Base-by-base conservation (phyloP, 1,139 yeast species). In the Maudiozyma humilis region DNA sequence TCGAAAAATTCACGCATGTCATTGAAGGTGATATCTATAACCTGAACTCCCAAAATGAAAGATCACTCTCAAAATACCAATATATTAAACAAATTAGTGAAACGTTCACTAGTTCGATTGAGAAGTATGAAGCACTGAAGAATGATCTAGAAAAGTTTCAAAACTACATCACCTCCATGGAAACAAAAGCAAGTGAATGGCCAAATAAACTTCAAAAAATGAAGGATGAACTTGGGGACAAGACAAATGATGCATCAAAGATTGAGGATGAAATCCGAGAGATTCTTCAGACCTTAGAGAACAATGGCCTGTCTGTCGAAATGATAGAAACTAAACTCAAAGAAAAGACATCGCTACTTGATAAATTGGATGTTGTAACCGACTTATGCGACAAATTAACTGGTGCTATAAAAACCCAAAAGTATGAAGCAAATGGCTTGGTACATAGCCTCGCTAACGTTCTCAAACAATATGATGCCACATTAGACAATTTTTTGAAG, bases 141-240 rank as follows among this genome's bases (percentile, higher is more conserved):
- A 76, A 78, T 47, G 96, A 88, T 63, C 69, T 82, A 37, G 67
- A 70, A 39, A 83, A 83, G 59, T 83, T 85, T 58, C 73, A 77
- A 54, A 82, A 78, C 16, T 85, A 83, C 57, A 79, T 84, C 41
- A 79, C 78, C 40, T 71, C 78, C 10, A 79, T 84, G 75, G 78
- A 80, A 51, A 67, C 70, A 30, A 70, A 86, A 46, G 82, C 81
- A 54, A 57, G 65, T 5, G 80, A 79, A 58, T 83, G 94, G 93
- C 69, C 73, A 2, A 67, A 67, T 25, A 73, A 77, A 35, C 60
- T 83, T 43, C 69, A 70, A 19, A 77, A 78, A 52, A 73, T 83
- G 46, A 68, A 70, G 30, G 64, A 63, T 10, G 93, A 83, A 56
- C 72, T 81, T 38, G 64, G 59, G 2, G 63, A 65, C 25, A 49